Evolutionary conservation across 257 asterid species (phyloP), one percentile per base, ranked within the genome.

Genomic region (Cordia subcordata): DNA sequence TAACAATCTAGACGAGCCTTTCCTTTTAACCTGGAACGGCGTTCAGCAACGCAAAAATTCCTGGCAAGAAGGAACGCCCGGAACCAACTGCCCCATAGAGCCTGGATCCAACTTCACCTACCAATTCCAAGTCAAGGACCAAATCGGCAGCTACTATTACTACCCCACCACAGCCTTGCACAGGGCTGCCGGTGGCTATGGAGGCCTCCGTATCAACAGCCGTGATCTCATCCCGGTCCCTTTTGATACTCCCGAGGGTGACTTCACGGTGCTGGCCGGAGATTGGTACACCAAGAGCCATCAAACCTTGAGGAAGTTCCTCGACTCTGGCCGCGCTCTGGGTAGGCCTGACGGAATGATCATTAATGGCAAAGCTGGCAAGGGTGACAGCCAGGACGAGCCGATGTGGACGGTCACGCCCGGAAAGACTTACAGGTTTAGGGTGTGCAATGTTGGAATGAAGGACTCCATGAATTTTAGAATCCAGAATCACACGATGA

Each of bases 11-110:
- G 85, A 77, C 23, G 91, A 83, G 71, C 92, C 95, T 0, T 68
- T 86, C 54, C 70, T 86, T 15, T 53, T 86, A 46, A 71, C 80
- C 0, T 86, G 91, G 91, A 75, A 75, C 1, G 95, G 95, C 1
- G 18, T 86, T 33, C 92, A 86, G 21, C 95, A 81, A 50, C 77
- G 95, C 80, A 83, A 83, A 68, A 86, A 86, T 38, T 83, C 88
- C 0, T 86, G 95, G 95, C 78, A 70, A 23, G 95, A 81, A 22
- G 95, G 95, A 0, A 37, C 68, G 14, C 54, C 61, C 0, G 95
- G 88, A 1, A 83, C 92, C 11, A 79, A 49, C 9, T 86, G 91
- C 38, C 95, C 91, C 0, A 86, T 86, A 37, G 68, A 53, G 1
- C 88, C 92, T 0, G 88, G 85, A 1, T 63, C 76, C 0, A 86